Conservation (phyloP, 306 rosid genomes). For the Carpinus fangiana region DNA sequence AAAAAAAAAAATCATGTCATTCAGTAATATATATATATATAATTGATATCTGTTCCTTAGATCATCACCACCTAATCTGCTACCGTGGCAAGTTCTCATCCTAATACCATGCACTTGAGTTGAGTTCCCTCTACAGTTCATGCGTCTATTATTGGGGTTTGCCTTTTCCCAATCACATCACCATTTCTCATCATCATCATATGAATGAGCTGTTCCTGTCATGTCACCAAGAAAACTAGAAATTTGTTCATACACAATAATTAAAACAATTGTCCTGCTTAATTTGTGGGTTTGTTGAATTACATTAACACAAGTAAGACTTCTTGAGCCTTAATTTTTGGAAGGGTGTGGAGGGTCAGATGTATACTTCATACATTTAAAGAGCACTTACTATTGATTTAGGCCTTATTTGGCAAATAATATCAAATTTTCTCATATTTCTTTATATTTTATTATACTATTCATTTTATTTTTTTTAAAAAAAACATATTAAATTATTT, state of each 20-base stretch:
- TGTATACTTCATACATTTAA: not conserved
- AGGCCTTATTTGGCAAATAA: no score
- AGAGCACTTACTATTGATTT: no score
- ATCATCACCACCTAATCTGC: constrained; percentile 5
- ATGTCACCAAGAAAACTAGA: constrained; percentile 34
- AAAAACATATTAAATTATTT: no score
- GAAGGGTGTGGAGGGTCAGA: not conserved
- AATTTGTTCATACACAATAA: not conserved
- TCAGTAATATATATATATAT: not conserved
- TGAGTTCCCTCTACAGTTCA: constrained; percentile 17
- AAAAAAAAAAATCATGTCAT: not conserved
- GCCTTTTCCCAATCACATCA: constrained; percentile 67
- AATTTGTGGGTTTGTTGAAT: not conserved
- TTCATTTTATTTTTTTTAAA: no score
- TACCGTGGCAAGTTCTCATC: constrained; percentile 30
- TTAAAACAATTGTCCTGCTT: not conserved
- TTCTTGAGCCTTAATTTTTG: not conserved
- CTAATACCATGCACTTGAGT: constrained; percentile 22
- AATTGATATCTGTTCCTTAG: not conserved
- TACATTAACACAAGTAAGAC: not conserved
- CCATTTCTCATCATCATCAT: constrained; percentile 49
- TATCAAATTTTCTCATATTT: no score
- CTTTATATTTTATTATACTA: no score
- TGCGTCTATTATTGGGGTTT: constrained; percentile 51
- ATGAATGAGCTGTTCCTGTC: constrained; percentile 85